phyloP scores from a whole-genome alignment of 2,329 filamentous ascomycete genomes.

The Colletotrichum lindemuthianum region DNA sequence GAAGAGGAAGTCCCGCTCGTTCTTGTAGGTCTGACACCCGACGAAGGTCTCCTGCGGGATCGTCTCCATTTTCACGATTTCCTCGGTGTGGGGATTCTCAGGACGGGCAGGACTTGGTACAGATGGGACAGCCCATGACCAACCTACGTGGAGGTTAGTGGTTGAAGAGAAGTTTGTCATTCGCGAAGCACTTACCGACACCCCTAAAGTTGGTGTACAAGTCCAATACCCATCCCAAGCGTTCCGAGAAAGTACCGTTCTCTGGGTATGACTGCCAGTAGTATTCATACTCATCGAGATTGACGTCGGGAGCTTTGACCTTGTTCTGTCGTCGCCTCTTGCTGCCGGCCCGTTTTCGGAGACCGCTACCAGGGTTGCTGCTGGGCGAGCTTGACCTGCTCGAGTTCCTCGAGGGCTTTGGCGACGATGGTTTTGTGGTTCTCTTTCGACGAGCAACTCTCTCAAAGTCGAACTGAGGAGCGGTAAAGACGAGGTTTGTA shows the following conservation, averaged over 20 bases:
- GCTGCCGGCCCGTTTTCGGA: constrained; percentile 22
- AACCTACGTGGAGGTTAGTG: constrained; percentile 51
- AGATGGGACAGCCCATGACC: constrained; percentile 65
- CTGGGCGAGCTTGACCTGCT: constrained; percentile 19
- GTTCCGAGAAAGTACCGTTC: constrained; percentile 56
- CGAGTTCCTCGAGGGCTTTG: constrained; percentile 9
- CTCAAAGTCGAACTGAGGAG: constrained; percentile 66
- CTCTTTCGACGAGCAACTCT: constrained; percentile 55
- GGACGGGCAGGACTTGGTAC: constrained; percentile 58
- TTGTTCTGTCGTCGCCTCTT: constrained; percentile 20
- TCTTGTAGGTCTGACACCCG: constrained; percentile 57
- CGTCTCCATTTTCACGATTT: constrained; percentile 52
- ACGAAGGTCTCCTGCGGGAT: constrained; percentile 54
- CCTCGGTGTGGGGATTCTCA: constrained; percentile 49
- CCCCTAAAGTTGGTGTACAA: constrained; percentile 65
- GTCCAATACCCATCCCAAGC: constrained; percentile 66
- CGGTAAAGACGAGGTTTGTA: constrained; percentile 62
- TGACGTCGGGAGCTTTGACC: constrained; percentile 22
- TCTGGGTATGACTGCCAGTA: constrained; percentile 70
- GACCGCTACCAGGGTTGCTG: background rate
- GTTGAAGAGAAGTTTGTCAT: background rate
- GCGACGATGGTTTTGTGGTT: background rate
- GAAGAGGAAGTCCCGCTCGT: constrained; percentile 56
- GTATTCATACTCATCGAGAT: constrained; percentile 54
- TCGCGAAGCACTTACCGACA: constrained; percentile 53